These are phyloP conservation scores for Cucumis cinereus DNA, from an alignment of 306 rosid genomes.

Conservation along the genomic window DNA sequence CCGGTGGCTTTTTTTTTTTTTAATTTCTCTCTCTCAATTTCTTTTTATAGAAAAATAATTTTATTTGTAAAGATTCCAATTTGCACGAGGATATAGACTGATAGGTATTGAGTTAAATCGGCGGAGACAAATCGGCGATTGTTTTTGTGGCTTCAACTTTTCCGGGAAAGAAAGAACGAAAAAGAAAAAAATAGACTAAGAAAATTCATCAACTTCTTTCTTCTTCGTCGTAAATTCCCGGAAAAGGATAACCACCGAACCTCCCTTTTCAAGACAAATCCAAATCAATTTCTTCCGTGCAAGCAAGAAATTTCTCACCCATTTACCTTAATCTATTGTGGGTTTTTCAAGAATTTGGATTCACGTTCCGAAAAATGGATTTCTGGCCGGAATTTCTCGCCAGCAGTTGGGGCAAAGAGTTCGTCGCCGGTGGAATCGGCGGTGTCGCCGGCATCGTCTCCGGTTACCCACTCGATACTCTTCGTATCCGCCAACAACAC, in stretches of 20 bases:
- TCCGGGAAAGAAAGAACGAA: neutral
- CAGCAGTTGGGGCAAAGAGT: constrained; percentile 66
- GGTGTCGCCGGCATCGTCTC: constrained; percentile 77
- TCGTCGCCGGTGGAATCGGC: constrained; percentile 83
- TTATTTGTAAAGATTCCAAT: neutral
- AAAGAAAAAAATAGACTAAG: neutral
- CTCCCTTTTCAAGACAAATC: neutral
- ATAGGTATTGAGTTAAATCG: neutral
- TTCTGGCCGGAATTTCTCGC: constrained; percentile 84
- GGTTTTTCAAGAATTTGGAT: neutral
- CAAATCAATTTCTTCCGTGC: neutral
- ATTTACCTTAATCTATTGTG: neutral
- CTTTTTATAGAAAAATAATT: neutral
- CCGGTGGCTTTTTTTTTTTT: neutral
- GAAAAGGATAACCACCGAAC: constrained; percentile 4
- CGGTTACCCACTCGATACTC: constrained; percentile 81
- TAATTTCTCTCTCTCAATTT: neutral
- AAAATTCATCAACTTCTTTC: neutral
- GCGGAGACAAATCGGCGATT: neutral
- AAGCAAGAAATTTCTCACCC: neutral
- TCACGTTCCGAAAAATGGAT: constrained; percentile 24
- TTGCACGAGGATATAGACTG: constrained; percentile 1
- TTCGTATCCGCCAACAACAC: constrained; percentile 48
- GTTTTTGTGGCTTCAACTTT: neutral
- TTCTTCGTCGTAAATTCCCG: neutral